Evolutionary conservation across 2,329 filamentous ascomycete genomes (phyloP).

Genomic region (Fusarium graminum): DNA sequence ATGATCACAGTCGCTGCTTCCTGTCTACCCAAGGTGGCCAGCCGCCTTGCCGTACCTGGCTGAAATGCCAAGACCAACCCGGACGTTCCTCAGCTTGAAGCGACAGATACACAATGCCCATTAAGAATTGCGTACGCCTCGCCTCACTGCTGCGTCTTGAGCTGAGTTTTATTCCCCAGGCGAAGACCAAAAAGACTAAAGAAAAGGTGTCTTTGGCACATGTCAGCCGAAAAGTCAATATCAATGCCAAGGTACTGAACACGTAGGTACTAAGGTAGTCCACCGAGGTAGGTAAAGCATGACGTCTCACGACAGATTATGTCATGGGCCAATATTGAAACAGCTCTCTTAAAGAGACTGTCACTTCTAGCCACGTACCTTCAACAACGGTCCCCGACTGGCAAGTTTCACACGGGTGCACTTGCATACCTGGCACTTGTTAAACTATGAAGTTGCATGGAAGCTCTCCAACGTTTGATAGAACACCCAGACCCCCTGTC

Average conservation of each 20-base stretch:
- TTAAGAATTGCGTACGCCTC: slow-evolving; percentile 11
- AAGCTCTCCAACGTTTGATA: slow-evolving; percentile 21
- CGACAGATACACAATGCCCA: slow-evolving; percentile 3
- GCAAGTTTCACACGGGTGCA: slow-evolving; percentile 29
- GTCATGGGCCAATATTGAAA: slow-evolving; percentile 1
- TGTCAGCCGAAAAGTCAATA: not conserved
- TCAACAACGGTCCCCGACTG: slow-evolving; percentile 6
- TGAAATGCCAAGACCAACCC: slow-evolving; percentile 33
- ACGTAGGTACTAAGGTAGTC: too few species aligned
- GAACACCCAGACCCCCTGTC: slow-evolving; percentile 16
- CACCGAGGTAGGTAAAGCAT: not conserved
- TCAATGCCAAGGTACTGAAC: not conserved
- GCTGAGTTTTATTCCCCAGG: not conserved
- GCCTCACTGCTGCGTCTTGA: slow-evolving; percentile 2
- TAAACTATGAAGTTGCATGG: slow-evolving; percentile 25
- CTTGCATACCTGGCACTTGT: slow-evolving; percentile 24
- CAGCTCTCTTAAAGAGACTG: slow-evolving; percentile 13
- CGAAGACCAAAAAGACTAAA: not conserved
- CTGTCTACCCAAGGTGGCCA: not conserved
- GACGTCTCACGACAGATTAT: slow-evolving; percentile 15
- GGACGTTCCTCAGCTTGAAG: slow-evolving; percentile 18
- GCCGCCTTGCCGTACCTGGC: slow-evolving; percentile 14
- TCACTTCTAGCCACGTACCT: slow-evolving; percentile 7
- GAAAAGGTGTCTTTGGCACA: not conserved
- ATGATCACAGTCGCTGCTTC: not conserved